Evolutionary conservation across 495 filamentous ascomycete species (phyloP).

Genomic region (Penicillium mononematosum): DNA sequence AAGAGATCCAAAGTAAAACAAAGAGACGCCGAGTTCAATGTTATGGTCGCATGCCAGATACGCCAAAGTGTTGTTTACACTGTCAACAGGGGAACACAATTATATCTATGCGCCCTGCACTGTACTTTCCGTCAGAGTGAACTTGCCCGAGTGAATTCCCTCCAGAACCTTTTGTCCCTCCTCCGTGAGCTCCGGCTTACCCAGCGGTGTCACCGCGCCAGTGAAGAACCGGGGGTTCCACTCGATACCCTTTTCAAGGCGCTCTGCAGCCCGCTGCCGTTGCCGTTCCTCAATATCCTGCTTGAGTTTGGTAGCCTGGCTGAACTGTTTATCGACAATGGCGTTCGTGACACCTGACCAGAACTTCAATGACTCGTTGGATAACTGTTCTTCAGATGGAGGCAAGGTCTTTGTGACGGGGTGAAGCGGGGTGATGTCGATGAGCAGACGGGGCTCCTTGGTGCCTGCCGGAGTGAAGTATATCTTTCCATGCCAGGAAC

Average conservation of each 20-base stretch:
- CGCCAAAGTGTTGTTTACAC: slow-evolving; percentile 20
- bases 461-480: slow-evolving; percentile 60
- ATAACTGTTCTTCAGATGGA: slow-evolving; percentile 69
- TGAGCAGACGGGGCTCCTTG: slow-evolving; percentile 68
- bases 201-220: slow-evolving; percentile 65
- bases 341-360: slow-evolving; percentile 85
- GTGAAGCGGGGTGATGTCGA: slow-evolving; percentile 78
- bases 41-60: slow-evolving; percentile 35
- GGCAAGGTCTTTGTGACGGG: slow-evolving; percentile 77
- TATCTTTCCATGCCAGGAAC: slow-evolving; percentile 75
- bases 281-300: slow-evolving; percentile 90
- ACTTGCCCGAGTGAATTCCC: slow-evolving; percentile 63
- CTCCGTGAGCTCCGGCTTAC: slow-evolving; percentile 75
- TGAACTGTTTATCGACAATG: slow-evolving; percentile 81
- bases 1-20: not conserved
- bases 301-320: slow-evolving; percentile 80
- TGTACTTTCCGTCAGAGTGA: slow-evolving; percentile 50
- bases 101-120: slow-evolving; percentile 41
- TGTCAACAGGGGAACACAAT: slow-evolving; percentile 17
- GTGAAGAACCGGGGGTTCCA: slow-evolving; percentile 94
- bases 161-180: slow-evolving; percentile 71
- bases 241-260: slow-evolving; percentile 60
- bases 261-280: slow-evolving; percentile 75
- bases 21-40: slow-evolving; percentile 18
- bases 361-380: slow-evolving; percentile 86